These are phyloP conservation scores for Melastoma candidum DNA, from an alignment of 441 rosid species.

Conservation along the genomic window DNA sequence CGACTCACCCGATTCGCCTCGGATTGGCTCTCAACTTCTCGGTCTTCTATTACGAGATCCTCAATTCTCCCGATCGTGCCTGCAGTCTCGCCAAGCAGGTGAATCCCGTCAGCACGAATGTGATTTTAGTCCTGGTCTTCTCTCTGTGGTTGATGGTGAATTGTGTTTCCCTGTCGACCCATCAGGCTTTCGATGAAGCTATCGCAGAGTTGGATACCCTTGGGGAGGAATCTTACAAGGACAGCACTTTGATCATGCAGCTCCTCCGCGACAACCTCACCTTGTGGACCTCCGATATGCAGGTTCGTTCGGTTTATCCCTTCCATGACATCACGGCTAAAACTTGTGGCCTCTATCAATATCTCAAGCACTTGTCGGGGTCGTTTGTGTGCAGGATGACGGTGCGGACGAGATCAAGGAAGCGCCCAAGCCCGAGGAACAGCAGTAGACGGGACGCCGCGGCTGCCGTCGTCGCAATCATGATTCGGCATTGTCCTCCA, in stretches of 20 bases:
- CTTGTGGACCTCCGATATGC: constrained; percentile 20
- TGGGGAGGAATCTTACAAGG: constrained; percentile 18
- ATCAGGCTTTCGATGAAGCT: constrained; percentile 19
- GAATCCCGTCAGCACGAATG: background rate
- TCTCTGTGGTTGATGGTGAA: background rate
- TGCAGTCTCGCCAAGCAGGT: constrained; percentile 32
- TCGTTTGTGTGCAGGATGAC: constrained; percentile 11
- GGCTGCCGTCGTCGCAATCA: background rate
- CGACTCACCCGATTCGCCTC: constrained; percentile 61
- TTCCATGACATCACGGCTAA: background rate
- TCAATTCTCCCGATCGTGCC: constrained; percentile 68
- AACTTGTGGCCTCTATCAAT: too few relatives aligned
- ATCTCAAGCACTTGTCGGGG: background rate
- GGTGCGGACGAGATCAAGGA: constrained; percentile 18
- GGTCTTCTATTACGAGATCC: constrained; percentile 63
- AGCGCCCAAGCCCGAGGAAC: constrained; percentile 14
- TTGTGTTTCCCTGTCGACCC: background rate
- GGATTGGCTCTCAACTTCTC: constrained; percentile 65
- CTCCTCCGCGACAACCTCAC: constrained; percentile 18
- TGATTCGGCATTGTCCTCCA: too few relatives aligned
- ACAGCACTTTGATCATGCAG: constrained; percentile 20
- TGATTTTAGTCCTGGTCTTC: background rate
- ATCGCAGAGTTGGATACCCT: constrained; percentile 19
- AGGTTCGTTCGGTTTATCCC: constrained; percentile 5
- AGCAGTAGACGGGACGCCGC: constrained; percentile 6